A percentile compares a stretch with the other conserved stretches of the same genome.
These are phyloP conservation scores for Penicillium egyptiacum DNA, from an alignment of 495 filamentous ascomycete species.

Conservation along the genomic window DNA sequence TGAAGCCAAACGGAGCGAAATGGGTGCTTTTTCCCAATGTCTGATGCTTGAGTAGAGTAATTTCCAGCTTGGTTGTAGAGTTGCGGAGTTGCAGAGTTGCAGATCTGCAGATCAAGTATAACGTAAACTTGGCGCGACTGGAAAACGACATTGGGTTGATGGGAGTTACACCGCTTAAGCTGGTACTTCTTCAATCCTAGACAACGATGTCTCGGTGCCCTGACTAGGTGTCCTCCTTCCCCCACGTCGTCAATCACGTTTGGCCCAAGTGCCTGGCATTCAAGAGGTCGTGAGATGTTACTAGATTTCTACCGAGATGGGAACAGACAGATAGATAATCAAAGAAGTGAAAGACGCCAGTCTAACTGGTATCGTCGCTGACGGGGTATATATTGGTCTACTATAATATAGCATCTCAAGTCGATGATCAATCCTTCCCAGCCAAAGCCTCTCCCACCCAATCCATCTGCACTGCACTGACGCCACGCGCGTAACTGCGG, in stretches of 20 bases:
- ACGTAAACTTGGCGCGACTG: background rate
- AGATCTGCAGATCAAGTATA: too few relatives aligned
- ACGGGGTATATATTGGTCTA: slow-evolving; percentile 20
- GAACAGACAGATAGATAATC: background rate
- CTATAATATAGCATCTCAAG: slow-evolving; percentile 13
- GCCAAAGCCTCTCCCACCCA: slow-evolving; percentile 77
- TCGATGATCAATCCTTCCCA: slow-evolving; percentile 18
- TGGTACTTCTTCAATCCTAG: too few relatives aligned
- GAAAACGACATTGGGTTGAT: background rate
- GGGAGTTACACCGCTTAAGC: too few relatives aligned
- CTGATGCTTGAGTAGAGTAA: background rate
- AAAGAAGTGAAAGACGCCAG: background rate
- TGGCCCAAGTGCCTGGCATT: background rate
- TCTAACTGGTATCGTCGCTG: background rate
- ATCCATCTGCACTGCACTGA: slow-evolving; percentile 80
- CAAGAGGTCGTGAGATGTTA: background rate
- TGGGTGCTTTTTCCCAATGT: background rate
- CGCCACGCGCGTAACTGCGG: slow-evolving; percentile 84
- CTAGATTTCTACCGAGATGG: background rate
- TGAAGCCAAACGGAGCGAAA: background rate
- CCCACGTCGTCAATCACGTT: background rate
- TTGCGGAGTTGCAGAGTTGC: too few relatives aligned
- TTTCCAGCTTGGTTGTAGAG: background rate
- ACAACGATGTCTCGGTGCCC: too few relatives aligned
- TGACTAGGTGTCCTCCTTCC: too few relatives aligned